Evolutionary conservation across 257 asterid species (phyloP).

Genomic region (Rubia yunnanensis): DNA sequence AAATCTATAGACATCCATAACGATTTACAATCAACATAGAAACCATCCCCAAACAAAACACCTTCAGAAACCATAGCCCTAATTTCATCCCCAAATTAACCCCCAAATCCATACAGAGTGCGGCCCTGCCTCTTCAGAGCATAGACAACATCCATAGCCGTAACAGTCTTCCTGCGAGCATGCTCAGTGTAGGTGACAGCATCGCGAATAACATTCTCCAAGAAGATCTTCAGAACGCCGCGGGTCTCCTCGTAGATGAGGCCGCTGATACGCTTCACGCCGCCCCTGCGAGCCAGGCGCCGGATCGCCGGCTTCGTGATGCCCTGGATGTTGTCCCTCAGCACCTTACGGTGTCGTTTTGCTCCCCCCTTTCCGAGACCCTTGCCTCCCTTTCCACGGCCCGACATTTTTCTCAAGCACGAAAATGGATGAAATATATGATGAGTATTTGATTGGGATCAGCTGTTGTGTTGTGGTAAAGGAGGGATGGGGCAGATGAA

Average conservation of each 20-base stretch:
- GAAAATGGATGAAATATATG: too few species aligned
- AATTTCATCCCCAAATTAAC: slow-evolving; percentile 11
- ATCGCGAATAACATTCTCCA: slow-evolving; percentile 25
- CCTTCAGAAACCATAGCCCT: not conserved
- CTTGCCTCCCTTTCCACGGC: slow-evolving; percentile 40
- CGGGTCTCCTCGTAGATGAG: slow-evolving; percentile 44
- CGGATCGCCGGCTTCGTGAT: slow-evolving; percentile 47
- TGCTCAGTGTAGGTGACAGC: slow-evolving; percentile 31
- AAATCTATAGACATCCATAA: too few species aligned
- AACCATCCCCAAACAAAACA: not conserved
- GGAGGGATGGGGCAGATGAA: not conserved
- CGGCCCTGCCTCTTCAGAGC: slow-evolving; percentile 57
- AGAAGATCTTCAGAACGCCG: slow-evolving; percentile 26
- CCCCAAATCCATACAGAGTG: slow-evolving; percentile 44
- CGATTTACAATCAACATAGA: too few species aligned
- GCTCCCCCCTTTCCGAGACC: slow-evolving; percentile 49
- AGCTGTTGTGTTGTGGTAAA: not conserved
- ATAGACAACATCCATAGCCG: slow-evolving; percentile 49
- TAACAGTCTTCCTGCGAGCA: slow-evolving; percentile 35
- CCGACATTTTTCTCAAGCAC: slow-evolving; percentile 24
- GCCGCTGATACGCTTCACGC: slow-evolving; percentile 55
- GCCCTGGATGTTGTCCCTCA: slow-evolving; percentile 36
- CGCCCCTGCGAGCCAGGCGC: slow-evolving; percentile 47
- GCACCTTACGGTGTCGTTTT: slow-evolving; percentile 41
- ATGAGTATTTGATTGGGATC: not conserved